A percentile compares a stretch with the other conserved stretches of the same genome.
Evolutionary conservation across 306 rosid genomes (phyloP).

Genomic region (Chamaecrista fasciculata): DNA sequence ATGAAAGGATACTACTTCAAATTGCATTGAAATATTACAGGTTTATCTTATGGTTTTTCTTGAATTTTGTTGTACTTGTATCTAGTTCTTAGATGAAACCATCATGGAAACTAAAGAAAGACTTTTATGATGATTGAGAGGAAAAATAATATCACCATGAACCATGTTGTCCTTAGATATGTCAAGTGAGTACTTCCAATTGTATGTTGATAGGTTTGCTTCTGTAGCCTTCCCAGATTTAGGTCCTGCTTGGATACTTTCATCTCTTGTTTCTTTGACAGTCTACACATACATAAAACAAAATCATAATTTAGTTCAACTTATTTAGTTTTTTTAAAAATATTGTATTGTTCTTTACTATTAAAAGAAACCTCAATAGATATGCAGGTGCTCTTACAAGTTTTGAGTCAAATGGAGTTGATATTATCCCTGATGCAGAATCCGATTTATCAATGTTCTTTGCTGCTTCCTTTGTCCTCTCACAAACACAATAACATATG

Average conservation of each 20-base stretch:
- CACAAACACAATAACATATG: too few relatives aligned
- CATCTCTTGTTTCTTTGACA: neutral
- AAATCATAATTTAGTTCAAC: neutral
- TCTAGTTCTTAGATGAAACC: too few relatives aligned
- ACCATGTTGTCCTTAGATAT: too few relatives aligned
- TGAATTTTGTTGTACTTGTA: too few relatives aligned
- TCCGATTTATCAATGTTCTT: neutral
- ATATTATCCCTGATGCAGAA: neutral
- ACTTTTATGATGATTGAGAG: neutral
- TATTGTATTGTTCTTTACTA: neutral
- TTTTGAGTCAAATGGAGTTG: neutral
- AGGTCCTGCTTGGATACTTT: neutral
- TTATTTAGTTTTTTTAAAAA: neutral
- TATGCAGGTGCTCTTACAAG: neutral
- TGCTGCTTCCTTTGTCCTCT: neutral
- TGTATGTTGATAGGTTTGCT: neutral
- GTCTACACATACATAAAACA: neutral
- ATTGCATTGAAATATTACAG: too few relatives aligned
- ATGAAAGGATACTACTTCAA: too few relatives aligned
- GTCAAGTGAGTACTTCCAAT: too few relatives aligned
- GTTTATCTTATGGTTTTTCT: too few relatives aligned
- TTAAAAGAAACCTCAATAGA: neutral
- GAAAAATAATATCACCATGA: neutral
- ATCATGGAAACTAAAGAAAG: neutral
- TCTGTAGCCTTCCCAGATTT: neutral